Evolutionary conservation across 208 protist species (phyloP).

Genomic region (Jaenimonas drosophilae): DNA sequence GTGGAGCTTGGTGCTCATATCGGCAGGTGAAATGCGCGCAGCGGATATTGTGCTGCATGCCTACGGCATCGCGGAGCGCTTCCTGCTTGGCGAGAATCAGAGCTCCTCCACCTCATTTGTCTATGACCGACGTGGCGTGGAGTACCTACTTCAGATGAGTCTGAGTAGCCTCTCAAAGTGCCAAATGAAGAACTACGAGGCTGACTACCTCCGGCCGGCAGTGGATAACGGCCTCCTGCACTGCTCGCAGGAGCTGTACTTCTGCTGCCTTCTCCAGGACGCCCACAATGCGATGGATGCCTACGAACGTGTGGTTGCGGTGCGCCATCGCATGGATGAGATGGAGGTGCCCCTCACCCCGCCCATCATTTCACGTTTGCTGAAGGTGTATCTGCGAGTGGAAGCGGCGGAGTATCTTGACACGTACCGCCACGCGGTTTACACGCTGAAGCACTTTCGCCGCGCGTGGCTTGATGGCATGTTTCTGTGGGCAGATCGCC

Average conservation of each 20-base stretch:
- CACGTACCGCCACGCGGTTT: conserved; percentile 41
- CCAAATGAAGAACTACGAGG: conserved; percentile 46
- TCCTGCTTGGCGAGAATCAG: no score
- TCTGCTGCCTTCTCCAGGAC: conserved; percentile 52
- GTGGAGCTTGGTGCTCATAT: conserved; percentile 65
- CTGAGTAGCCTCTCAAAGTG: conserved; percentile 62
- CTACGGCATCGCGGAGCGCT: conserved; percentile 13
- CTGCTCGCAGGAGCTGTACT: conserved; percentile 64
- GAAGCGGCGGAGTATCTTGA: conserved; percentile 39
- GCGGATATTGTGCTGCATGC: conserved; percentile 47
- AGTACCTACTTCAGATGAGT: conserved; percentile 70
- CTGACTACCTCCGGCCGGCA: conserved; percentile 37
- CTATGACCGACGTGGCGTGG: conserved; percentile 21
- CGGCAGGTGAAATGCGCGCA: conserved; percentile 39
- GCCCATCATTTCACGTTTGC: conserved; percentile 33
- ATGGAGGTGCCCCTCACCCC: conserved; percentile 24
- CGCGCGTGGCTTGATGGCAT: conserved; percentile 56
- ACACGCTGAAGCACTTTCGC: conserved; percentile 22
- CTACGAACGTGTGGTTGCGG: conserved; percentile 25
- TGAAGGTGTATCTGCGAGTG: conserved; percentile 59
- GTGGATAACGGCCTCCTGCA: conserved; percentile 22
- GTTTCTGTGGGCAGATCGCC: conserved; percentile 73
- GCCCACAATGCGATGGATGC: conserved; percentile 60
- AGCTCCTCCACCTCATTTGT: background rate
- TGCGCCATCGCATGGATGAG: conserved; percentile 28